These are phyloP conservation scores for Skeletonema potamos DNA, from an alignment of 108 stramenopile genomes.

Conservation along the genomic window DNA sequence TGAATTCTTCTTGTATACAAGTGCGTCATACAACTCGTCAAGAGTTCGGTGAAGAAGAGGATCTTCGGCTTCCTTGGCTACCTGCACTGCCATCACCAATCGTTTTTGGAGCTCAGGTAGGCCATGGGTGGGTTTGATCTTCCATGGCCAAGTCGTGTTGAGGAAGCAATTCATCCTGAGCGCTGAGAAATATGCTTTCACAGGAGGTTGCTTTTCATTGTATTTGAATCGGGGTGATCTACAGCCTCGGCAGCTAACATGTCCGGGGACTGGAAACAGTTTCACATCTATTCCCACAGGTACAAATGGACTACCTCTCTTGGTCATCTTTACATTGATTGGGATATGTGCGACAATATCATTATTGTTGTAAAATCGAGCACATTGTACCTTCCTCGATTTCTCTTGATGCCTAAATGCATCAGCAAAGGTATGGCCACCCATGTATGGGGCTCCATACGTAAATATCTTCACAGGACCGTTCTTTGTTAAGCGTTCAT, in stretches of 20 bases:
- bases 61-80: conserved; percentile 18
- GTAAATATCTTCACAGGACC: conserved; percentile 64
- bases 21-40: conserved; percentile 46
- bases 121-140: conserved; percentile 36
- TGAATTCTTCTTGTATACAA: conserved; percentile 28
- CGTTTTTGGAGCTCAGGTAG: conserved; percentile 51
- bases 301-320: conserved; percentile 47
- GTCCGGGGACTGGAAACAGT: conserved; percentile 28
- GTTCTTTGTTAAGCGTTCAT: conserved; percentile 64
- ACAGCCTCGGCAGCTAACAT: conserved; percentile 6
- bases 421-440: conserved; percentile 53
- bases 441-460: conserved; percentile 65
- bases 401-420: conserved; percentile 60
- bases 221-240: conserved; percentile 32
- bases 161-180: conserved; percentile 44
- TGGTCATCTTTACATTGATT: conserved; percentile 33
- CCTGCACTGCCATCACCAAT: conserved; percentile 29
- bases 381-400: conserved; percentile 51
- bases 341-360: conserved; percentile 60
- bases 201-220: conserved; percentile 19
- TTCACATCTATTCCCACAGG: conserved; percentile 61
- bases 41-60: conserved; percentile 37
- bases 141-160: conserved; percentile 56
- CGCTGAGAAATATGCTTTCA: conserved; percentile 42
- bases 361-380: conserved; percentile 52